Conservation (phyloP, 176 grass and related monocot genomes). For the Alloteropsis semialata region DNA sequence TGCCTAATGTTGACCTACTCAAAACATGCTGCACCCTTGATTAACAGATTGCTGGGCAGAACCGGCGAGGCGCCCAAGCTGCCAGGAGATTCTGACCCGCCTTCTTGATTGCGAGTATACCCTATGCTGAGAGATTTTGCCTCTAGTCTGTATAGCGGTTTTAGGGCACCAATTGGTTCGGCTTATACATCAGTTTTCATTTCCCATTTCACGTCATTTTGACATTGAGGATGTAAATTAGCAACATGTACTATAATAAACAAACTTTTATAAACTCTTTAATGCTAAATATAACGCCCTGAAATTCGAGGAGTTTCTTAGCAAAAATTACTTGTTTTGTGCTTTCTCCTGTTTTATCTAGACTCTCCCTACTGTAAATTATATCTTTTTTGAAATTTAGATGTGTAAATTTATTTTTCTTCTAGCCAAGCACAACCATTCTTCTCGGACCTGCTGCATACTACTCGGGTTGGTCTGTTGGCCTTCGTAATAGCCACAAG, state of each 20-base stretch:
- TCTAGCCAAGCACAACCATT: no score
- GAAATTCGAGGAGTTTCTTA: not conserved
- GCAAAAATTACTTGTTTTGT: not conserved
- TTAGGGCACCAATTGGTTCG: slow-evolving; percentile 22
- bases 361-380: no score
- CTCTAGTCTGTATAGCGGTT: slow-evolving; percentile 53
- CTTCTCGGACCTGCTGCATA: no score
- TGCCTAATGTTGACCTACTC: not conserved
- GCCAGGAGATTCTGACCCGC: slow-evolving; percentile 93
- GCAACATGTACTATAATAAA: slow-evolving; percentile 47
- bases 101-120: slow-evolving; percentile 93
- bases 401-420: no score
- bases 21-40: slow-evolving; percentile 19
- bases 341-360: not conserved
- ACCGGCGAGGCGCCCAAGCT: slow-evolving; percentile 73
- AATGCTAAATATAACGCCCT: slow-evolving; percentile 28
- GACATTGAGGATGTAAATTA: slow-evolving; percentile 65
- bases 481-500: no score
- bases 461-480: no score
- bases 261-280: slow-evolving; percentile 21
- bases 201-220: slow-evolving; percentile 27
- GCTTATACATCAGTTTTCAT: slow-evolving; percentile 31
- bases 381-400: no score
- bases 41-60: slow-evolving; percentile 92
- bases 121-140: slow-evolving; percentile 71